A percentile compares a stretch with the other conserved stretches of the same genome.
Evolutionary conservation across 2,329 filamentous ascomycete species (phyloP).

Genomic region (Diaporthe citrichinensis): DNA sequence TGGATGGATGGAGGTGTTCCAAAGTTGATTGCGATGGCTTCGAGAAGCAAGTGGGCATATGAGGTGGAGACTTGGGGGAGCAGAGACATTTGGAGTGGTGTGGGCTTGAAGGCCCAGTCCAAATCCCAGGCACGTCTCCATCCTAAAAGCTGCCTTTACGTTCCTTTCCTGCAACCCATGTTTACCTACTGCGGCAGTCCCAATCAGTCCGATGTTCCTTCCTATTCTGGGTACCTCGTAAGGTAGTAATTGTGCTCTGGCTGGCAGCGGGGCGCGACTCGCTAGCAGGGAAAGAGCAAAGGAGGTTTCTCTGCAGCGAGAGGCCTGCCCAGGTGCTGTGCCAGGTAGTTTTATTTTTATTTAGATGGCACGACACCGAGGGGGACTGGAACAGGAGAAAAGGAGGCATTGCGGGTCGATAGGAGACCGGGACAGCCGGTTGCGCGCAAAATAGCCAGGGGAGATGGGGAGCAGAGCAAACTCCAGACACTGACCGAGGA

Average conservation of each 20-base stretch:
- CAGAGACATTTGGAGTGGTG: constrained; percentile 22
- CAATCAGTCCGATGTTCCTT: background rate
- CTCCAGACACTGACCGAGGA: background rate
- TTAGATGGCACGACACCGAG: constrained; percentile 1
- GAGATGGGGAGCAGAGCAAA: background rate
- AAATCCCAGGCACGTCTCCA: background rate
- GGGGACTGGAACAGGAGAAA: constrained; percentile 20
- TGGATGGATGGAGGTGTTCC: background rate
- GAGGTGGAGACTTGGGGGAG: constrained; percentile 7
- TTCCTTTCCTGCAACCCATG: background rate
- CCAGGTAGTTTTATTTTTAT: background rate
- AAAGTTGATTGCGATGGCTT: constrained; percentile 2
- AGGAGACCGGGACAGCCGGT: constrained; percentile 16
- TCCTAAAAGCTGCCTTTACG: background rate
- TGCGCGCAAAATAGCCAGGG: constrained; percentile 15
- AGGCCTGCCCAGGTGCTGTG: background rate
- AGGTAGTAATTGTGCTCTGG: background rate
- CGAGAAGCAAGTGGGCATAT: constrained; percentile 20
- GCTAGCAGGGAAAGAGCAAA: background rate
- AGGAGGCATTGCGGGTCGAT: constrained; percentile 25
- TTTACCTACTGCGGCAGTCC: background rate
- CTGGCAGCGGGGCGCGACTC: background rate
- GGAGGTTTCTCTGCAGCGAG: background rate
- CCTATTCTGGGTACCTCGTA: background rate
- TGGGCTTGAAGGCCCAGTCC: background rate